A percentile compares a stretch with the other conserved stretches of the same genome.
phyloP scores from a whole-genome alignment of 441 rosid species.

The Populus hybrid region DNA sequence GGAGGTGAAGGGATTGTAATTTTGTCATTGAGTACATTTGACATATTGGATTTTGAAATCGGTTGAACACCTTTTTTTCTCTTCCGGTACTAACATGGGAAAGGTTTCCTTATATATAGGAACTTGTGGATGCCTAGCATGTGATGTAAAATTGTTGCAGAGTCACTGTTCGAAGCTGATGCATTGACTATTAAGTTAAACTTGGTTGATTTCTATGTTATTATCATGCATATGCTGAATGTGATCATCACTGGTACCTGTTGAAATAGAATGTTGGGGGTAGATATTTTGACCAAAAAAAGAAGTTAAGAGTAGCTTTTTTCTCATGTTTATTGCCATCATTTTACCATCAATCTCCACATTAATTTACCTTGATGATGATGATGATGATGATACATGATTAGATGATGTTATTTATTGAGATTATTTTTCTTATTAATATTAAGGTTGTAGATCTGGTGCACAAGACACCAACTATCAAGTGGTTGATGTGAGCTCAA shows the following conservation, averaged over 20 bases:
- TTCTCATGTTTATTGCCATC: neutral
- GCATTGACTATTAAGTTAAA: neutral
- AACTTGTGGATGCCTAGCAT: too few relatives aligned
- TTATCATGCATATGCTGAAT: neutral
- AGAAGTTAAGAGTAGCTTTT: neutral
- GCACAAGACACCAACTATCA: too few relatives aligned
- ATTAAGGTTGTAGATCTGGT: too few relatives aligned
- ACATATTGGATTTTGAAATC: neutral
- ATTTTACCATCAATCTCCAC: neutral
- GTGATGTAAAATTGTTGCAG: too few relatives aligned
- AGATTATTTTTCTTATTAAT: too few relatives aligned
- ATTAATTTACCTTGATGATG: neutral
- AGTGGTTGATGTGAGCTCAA: too few relatives aligned
- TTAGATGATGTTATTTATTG: neutral
- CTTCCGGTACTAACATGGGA: too few relatives aligned
- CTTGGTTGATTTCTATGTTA: neutral
- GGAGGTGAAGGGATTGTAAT: neutral
- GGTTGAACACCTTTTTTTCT: too few relatives aligned
- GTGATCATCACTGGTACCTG: too few relatives aligned
- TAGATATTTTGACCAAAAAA: neutral
- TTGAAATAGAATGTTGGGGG: neutral
- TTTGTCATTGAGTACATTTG: neutral
- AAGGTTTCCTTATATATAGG: too few relatives aligned
- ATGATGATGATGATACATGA: too few relatives aligned
- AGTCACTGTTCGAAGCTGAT: neutral